phyloP scores from a whole-genome alignment of 2,329 filamentous ascomycete genomes.

The Monilinia fructigena region DNA sequence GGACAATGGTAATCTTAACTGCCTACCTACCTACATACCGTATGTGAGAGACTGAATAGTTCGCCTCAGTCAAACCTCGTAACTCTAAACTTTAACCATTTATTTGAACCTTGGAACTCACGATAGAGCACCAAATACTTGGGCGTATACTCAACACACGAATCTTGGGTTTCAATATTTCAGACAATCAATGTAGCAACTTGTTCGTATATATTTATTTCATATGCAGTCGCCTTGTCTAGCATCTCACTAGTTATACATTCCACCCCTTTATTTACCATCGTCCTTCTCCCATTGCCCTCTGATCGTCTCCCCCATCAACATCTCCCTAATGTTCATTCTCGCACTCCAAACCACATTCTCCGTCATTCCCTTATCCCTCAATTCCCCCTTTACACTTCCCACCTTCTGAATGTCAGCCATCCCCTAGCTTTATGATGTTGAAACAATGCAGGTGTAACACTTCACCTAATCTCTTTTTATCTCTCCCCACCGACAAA shows the following conservation, averaged over 20 bases:
- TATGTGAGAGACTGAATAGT: too few species aligned
- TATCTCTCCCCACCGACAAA: conserved; percentile 15
- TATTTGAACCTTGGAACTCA: too few species aligned
- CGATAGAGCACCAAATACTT: too few species aligned
- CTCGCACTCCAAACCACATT: conserved; percentile 23
- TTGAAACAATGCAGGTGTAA: conserved; percentile 19
- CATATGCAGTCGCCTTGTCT: neutral
- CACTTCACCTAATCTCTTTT: conserved; percentile 12
- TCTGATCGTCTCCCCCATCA: conserved; percentile 14
- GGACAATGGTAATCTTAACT: too few species aligned
- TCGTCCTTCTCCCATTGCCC: conserved; percentile 16
- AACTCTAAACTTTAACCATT: too few species aligned
- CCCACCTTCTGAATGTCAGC: conserved; percentile 23
- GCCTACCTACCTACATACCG: too few species aligned
- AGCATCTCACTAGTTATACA: neutral
- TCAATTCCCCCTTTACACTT: neutral
- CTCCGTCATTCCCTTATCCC: conserved; percentile 21
- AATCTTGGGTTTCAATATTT: too few species aligned
- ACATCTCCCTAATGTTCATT: conserved; percentile 17
- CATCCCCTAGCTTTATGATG: conserved; percentile 21
- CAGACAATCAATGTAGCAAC: neutral
- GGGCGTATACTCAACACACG: too few species aligned
- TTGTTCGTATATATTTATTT: neutral
- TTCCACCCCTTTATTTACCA: neutral
- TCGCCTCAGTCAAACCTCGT: too few species aligned